These are phyloP conservation scores for Crithidia thermophila DNA, from an alignment of 208 protist genomes.

Conservation along the genomic window DNA sequence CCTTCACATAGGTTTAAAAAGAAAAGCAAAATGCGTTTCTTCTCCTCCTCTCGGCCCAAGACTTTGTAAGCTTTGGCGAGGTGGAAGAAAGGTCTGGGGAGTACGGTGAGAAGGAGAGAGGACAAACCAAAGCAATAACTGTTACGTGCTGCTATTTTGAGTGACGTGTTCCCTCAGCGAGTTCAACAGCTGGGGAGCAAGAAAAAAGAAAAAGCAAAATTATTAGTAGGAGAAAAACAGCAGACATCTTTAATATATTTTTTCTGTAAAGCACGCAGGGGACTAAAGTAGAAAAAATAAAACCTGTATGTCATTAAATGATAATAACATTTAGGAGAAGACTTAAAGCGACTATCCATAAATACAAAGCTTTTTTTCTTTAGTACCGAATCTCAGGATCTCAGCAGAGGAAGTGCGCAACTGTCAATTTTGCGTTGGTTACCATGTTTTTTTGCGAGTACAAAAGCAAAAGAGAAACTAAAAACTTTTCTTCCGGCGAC, in stretches of 20 bases:
- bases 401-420: background rate
- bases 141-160: background rate
- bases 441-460: background rate
- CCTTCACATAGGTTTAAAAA: background rate
- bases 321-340: too few relatives aligned
- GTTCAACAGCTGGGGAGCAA: constrained; percentile 10
- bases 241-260: too few relatives aligned
- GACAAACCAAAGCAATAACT: background rate
- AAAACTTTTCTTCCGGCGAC: too few relatives aligned
- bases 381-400: constrained; percentile 12
- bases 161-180: background rate
- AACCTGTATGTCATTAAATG: background rate
- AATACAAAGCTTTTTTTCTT: background rate
- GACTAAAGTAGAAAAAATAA: too few relatives aligned
- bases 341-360: background rate
- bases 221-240: background rate
- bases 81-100: too few relatives aligned
- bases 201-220: constrained; percentile 16
- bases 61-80: too few relatives aligned
- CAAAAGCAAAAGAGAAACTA: too few relatives aligned
- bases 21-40: background rate
- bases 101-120: background rate
- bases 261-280: too few relatives aligned
- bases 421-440: background rate
- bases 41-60: too few relatives aligned